Conservation (phyloP, 805 yeast genomes). For the Myxozyma lipomycoides region DNA sequence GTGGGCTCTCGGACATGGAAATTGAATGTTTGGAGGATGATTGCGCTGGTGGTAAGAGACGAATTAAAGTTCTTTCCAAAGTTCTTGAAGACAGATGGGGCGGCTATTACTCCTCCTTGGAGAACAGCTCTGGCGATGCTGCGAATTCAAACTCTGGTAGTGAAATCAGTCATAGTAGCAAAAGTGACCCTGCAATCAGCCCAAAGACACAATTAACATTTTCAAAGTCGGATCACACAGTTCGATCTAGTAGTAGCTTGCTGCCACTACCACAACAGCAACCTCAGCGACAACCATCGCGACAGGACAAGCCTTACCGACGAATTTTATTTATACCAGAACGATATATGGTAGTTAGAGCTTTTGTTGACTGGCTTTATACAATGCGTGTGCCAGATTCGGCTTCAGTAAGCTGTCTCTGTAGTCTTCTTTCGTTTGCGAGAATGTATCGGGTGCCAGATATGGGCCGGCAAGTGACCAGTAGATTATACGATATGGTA, state of each 20-base stretch:
- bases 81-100: conserved; percentile 23
- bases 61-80: conserved; percentile 15
- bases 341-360: conserved; percentile 11
- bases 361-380: conserved; percentile 19
- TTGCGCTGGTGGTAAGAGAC: neutral
- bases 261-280: too few species aligned
- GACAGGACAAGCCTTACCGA: neutral
- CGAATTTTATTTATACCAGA: conserved; percentile 19
- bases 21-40: conserved; percentile 14
- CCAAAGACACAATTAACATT: neutral
- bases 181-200: conserved; percentile 1
- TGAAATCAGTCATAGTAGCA: neutral
- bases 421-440: conserved; percentile 9
- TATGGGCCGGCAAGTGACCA: conserved; percentile 7
- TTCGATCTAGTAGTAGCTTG: neutral
- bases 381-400: neutral
- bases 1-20: conserved; percentile 16
- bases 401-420: neutral
- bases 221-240: too few species aligned
- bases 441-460: conserved; percentile 1
- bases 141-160: neutral
- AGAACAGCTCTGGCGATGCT: neutral
- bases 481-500: conserved; percentile 10
- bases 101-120: conserved; percentile 2
- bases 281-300: neutral